These are phyloP conservation scores for Mycosarcoma mackinlayi DNA, from an alignment of 1,284 basidiomycete genomes.

Conservation along the genomic window DNA sequence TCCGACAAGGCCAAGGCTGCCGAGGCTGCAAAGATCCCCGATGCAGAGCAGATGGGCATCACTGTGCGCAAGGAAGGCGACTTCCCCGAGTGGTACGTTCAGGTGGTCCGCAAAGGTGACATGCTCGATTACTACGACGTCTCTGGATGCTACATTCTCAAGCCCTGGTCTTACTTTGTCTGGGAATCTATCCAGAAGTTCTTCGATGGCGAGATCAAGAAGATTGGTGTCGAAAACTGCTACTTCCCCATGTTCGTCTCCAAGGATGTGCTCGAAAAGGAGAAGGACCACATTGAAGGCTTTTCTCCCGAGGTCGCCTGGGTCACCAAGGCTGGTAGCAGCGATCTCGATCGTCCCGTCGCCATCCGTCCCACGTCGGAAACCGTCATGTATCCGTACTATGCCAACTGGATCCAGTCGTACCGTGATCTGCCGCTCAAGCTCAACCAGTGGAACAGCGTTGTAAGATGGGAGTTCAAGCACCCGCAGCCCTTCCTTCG, in stretches of 20 bases:
- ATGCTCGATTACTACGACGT: constrained; percentile 99
- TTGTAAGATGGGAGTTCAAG: constrained; percentile 99
- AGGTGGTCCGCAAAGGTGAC: constrained; percentile 97
- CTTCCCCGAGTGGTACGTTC: constrained; percentile 67
- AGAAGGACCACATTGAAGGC: constrained; percentile 99
- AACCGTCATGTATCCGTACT: constrained; percentile 96
- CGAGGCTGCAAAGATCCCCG: constrained; percentile 61
- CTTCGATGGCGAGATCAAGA: constrained; percentile 78
- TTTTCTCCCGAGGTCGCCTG: constrained; percentile 99
- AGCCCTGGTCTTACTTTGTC: constrained; percentile 95
- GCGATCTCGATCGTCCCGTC: constrained; percentile 95
- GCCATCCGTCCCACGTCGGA: constrained; percentile 98
- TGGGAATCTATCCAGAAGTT: constrained; percentile 90
- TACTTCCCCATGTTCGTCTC: constrained; percentile 99
- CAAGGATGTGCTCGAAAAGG: constrained; percentile 87
- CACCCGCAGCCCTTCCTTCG: constrained; percentile 98
- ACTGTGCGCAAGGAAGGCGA: constrained; percentile 66
- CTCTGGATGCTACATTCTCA: constrained; percentile 97
- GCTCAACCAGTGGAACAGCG: constrained; percentile 98
- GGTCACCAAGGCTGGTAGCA: constrained; percentile 94
- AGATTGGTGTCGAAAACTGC: constrained; percentile 93
- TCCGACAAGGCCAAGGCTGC: constrained; percentile 45
- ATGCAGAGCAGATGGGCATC: constrained; percentile 67
- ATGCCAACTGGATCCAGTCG: constrained; percentile 97
- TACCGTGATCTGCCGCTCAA: constrained; percentile 97